Percentiles rank a stretch among this genome's conserved stretches.
phyloP scores from a whole-genome alignment of 2,329 filamentous ascomycete species.

The Trichoderma breve region DNA sequence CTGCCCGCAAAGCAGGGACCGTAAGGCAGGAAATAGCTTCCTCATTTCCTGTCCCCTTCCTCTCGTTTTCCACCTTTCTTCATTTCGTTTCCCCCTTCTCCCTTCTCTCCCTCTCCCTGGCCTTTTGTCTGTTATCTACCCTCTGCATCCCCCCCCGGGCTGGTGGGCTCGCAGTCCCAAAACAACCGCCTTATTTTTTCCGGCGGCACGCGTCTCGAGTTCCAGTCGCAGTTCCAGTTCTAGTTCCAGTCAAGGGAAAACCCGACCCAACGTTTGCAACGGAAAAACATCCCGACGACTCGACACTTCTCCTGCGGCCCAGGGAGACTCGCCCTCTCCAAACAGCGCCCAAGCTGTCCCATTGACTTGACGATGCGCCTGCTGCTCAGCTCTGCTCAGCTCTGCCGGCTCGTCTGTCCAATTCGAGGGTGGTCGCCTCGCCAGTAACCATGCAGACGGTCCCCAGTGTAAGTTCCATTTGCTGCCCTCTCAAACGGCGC shows the following conservation, averaged over 20 bases:
- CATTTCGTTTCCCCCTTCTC: slow-evolving; percentile 13
- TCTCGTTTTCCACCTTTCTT: slow-evolving; percentile 15
- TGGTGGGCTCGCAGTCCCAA: slow-evolving; percentile 19
- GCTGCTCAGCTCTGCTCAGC: slow-evolving; percentile 22
- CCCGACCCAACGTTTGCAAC: background rate
- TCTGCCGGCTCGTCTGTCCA: slow-evolving; percentile 29
- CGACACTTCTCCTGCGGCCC: background rate
- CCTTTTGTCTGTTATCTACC: background rate
- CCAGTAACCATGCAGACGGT: slow-evolving; percentile 53
- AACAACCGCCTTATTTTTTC: background rate
- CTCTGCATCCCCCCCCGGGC: background rate
- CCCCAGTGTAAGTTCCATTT: slow-evolving; percentile 45
- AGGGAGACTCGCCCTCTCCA: background rate
- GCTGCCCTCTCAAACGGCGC: slow-evolving; percentile 13
- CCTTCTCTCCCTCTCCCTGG: slow-evolving; percentile 13
- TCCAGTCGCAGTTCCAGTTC: background rate
- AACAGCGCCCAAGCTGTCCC: slow-evolving; percentile 10
- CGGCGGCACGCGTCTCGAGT: slow-evolving; percentile 6
- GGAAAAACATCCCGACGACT: background rate
- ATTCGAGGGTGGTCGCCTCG: slow-evolving; percentile 35
- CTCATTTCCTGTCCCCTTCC: slow-evolving; percentile 20
- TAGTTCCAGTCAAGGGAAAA: background rate
- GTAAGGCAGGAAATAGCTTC: slow-evolving; percentile 15
- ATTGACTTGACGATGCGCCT: slow-evolving; percentile 31
- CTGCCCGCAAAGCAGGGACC: slow-evolving; percentile 14